Percentiles rank a stretch among this genome's conserved stretches.
These are phyloP conservation scores for Pyrenophora seminiperda DNA, from an alignment of 2,329 filamentous ascomycete genomes.

Conservation along the genomic window DNA sequence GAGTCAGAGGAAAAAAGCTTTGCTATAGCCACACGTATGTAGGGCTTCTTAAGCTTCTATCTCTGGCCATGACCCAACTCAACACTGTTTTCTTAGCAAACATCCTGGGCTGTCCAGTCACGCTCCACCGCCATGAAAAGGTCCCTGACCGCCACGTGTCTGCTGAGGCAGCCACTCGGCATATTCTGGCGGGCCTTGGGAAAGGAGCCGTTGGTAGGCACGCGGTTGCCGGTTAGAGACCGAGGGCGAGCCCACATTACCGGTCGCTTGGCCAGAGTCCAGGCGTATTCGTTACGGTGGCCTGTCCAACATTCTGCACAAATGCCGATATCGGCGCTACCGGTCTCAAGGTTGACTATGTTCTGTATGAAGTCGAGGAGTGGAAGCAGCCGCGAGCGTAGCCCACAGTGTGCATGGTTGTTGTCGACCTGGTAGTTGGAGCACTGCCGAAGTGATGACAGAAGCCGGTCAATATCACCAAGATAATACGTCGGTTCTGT, in stretches of 20 bases:
- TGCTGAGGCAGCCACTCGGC: constrained; percentile 39
- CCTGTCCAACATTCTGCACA: constrained; percentile 54
- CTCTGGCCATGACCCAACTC: background rate
- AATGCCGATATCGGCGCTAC: constrained; percentile 49
- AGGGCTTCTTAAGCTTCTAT: background rate
- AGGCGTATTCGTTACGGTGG: constrained; percentile 49
- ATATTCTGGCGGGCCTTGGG: constrained; percentile 31
- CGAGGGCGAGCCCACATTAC: constrained; percentile 48
- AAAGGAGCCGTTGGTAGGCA: constrained; percentile 15
- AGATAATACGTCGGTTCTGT: constrained; percentile 56
- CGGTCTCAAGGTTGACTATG: constrained; percentile 42
- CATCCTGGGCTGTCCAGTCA: constrained; percentile 38
- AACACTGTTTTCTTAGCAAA: background rate
- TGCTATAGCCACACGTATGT: too few species aligned
- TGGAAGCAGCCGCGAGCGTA: constrained; percentile 68
- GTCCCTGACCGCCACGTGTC: constrained; percentile 43
- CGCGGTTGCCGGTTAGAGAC: constrained; percentile 25
- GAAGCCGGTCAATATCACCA: constrained; percentile 65
- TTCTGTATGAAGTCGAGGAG: constrained; percentile 67
- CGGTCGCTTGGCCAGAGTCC: constrained; percentile 53
- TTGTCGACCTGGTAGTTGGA: constrained; percentile 76
- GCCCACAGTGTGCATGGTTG: constrained; percentile 74
- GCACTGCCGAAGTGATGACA: constrained; percentile 67
- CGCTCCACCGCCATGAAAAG: constrained; percentile 49
- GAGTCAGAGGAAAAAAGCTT: too few species aligned